A percentile compares a stretch with the other conserved stretches of the same genome.
These are phyloP conservation scores for Phytophthora tubulina DNA, from an alignment of 352 stramenopile genomes.

Conservation along the genomic window DNA sequence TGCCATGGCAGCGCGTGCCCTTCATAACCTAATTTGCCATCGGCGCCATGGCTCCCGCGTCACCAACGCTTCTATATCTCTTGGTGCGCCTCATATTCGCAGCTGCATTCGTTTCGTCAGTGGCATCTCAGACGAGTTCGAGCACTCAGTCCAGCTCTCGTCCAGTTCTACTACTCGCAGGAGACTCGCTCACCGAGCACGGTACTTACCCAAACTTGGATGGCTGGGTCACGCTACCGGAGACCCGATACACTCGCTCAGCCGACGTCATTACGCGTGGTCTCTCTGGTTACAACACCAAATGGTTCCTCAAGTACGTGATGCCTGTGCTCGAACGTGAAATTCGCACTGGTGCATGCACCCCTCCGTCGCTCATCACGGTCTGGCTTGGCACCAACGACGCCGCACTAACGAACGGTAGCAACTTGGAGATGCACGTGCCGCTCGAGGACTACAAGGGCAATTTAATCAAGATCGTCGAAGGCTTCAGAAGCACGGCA, in stretches of 20 bases:
- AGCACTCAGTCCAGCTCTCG: constrained; percentile 2
- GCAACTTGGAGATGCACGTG: constrained; percentile 42
- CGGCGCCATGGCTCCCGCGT: neutral
- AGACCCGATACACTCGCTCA: constrained; percentile 43
- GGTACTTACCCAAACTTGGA: constrained; percentile 19
- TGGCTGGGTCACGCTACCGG: constrained; percentile 45
- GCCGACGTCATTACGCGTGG: constrained; percentile 49
- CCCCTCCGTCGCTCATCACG: constrained; percentile 45
- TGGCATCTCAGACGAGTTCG: neutral
- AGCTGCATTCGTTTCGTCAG: neutral
- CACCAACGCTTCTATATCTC: neutral
- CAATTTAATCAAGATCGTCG: constrained; percentile 49
- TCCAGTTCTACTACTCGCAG: constrained; percentile 38
- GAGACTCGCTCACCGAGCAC: constrained; percentile 55
- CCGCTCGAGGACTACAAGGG: constrained; percentile 46
- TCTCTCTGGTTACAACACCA: constrained; percentile 46
- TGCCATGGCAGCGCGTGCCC: too few species aligned
- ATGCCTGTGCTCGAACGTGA: constrained; percentile 46
- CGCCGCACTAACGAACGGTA: constrained; percentile 37
- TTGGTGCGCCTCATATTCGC: neutral
- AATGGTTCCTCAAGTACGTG: constrained; percentile 43
- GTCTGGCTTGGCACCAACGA: constrained; percentile 73
- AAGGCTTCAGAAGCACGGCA: constrained; percentile 12
- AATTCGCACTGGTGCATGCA: constrained; percentile 22
- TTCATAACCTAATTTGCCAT: too few species aligned